Evolutionary conservation across 352 stramenopile species (phyloP).

Genomic region (Globisporangium abappressorium): DNA sequence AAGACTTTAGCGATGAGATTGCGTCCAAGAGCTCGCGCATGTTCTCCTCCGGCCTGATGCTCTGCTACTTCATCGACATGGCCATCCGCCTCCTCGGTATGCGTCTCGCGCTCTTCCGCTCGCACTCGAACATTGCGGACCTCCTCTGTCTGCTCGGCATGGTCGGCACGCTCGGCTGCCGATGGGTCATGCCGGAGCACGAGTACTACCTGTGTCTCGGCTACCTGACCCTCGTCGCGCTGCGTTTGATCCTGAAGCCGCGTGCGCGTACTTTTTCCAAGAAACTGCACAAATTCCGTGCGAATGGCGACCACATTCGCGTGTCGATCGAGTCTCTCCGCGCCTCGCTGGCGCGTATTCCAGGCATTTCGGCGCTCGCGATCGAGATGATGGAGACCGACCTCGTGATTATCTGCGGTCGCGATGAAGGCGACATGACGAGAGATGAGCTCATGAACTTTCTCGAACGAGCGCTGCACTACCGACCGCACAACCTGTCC

Average conservation of each 20-base stretch:
- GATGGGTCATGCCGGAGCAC: constrained; percentile 51
- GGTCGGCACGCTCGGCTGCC: constrained; percentile 44
- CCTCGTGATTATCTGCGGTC: constrained; percentile 83
- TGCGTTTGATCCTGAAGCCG: constrained; percentile 84
- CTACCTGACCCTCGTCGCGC: constrained; percentile 64
- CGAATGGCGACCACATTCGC: constrained; percentile 82
- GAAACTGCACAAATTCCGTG: constrained; percentile 86
- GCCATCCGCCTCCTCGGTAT: constrained; percentile 70
- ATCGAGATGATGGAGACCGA: constrained; percentile 91
- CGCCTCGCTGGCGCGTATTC: constrained; percentile 74
- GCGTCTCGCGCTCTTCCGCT: constrained; percentile 72
- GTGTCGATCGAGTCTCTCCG: constrained; percentile 85
- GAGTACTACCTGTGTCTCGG: constrained; percentile 73
- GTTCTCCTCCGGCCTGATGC: constrained; percentile 71
- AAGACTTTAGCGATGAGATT: constrained; percentile 58
- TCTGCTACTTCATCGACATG: constrained; percentile 86
- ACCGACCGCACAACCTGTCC: constrained; percentile 68
- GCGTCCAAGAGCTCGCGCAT: constrained; percentile 67
- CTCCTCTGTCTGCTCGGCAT: constrained; percentile 69
- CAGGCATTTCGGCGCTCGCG: constrained; percentile 70
- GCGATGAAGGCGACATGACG: constrained; percentile 84
- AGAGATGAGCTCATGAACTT: constrained; percentile 87
- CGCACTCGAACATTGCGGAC: constrained; percentile 80
- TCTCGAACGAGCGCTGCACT: constrained; percentile 73
- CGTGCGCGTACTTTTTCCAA: constrained; percentile 82